Evolutionary conservation across 2,329 filamentous ascomycete genomes (phyloP).

Genomic region (Pyrenophora graminea): DNA sequence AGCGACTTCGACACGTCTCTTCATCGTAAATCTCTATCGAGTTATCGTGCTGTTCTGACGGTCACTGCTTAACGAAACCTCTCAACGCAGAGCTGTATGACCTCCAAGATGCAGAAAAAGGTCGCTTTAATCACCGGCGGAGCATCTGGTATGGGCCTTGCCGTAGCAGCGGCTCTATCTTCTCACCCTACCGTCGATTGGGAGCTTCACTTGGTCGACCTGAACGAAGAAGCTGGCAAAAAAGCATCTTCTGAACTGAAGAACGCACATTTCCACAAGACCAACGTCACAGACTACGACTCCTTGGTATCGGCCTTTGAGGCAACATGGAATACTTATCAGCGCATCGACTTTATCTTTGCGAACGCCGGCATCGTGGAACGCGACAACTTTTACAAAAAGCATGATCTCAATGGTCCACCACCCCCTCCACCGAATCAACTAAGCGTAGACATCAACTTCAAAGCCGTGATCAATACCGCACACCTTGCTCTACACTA

Average conservation of each 20-base stretch:
- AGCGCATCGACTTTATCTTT: conserved; percentile 54
- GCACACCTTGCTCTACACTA: conserved; percentile 51
- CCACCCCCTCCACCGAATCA: conserved; percentile 38
- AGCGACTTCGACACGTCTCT: too few relatives aligned
- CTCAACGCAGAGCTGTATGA: too few relatives aligned
- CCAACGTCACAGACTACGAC: conserved; percentile 46
- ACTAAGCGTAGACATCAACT: conserved; percentile 45
- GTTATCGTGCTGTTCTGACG: too few relatives aligned
- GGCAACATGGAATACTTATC: conserved; percentile 39
- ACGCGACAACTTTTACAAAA: conserved; percentile 48
- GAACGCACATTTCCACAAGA: conserved; percentile 47
- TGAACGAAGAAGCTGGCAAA: conserved; percentile 44
- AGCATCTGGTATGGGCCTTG: conserved; percentile 60
- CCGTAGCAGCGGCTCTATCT: conserved; percentile 48
- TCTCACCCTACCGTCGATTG: conserved; percentile 38
- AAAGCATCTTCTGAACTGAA: conserved; percentile 29
- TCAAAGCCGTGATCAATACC: conserved; percentile 47
- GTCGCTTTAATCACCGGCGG: conserved; percentile 76
- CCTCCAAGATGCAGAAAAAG: conserved; percentile 20
- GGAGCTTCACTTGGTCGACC: conserved; percentile 49
- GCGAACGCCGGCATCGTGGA: conserved; percentile 56
- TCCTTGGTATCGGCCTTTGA: conserved; percentile 46
- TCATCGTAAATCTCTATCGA: too few relatives aligned
- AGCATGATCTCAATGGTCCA: conserved; percentile 31
- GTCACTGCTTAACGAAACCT: neutral